Evolutionary conservation across 1,284 basidiomycete species (phyloP), one percentile per base, ranked within the genome.

Genomic region (Porogramme epimiltina): DNA sequence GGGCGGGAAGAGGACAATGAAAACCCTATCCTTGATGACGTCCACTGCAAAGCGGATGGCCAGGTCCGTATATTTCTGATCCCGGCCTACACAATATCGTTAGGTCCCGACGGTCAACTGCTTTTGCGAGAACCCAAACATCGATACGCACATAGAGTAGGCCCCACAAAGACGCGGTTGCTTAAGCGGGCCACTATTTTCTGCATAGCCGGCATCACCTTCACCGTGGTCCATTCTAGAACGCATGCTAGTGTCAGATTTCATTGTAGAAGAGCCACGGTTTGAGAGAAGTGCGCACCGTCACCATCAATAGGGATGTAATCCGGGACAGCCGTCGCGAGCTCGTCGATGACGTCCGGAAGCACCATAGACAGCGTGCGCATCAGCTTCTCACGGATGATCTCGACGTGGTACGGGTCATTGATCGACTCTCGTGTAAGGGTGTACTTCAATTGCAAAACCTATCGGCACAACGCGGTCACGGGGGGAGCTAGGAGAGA

Each of bases 41-140:
- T 73, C 65, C 25, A 70, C 58, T 0, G 78, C 67, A 49, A 72
- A 76, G 4, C 69, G 49, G 22, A 75, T 67, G 39, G 70, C 69
- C 4, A 75, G 61, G 16, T 67, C 61, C 0, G 71, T 58, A 49
- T 69, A 78, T 5, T 74, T 75, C 2, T 65, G 60, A 38, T 73
- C 57, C 10, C 70, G 66, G 53, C 70, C 70, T 72, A 16, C 6
- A 37, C 39, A 31, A 8, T 25, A 25, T 19, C 8, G 16, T n/a
- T n/a, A n/a, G n/a, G n/a, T n/a, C n/a, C n/a, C n/a, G n/a, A n/a
- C n/a, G n/a, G n/a, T n/a, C n/a, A n/a, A n/a, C n/a, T n/a, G n/a
- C n/a, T n/a, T n/a, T n/a, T n/a, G n/a, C n/a, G n/a, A 45, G 16
- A 13, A n/a, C n/a, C n/a, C n/a, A 34, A 19, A 2, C 16, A 20